phyloP scores from a whole-genome alignment of 2,329 filamentous ascomycete genomes.

The Podosphaera fusca region DNA sequence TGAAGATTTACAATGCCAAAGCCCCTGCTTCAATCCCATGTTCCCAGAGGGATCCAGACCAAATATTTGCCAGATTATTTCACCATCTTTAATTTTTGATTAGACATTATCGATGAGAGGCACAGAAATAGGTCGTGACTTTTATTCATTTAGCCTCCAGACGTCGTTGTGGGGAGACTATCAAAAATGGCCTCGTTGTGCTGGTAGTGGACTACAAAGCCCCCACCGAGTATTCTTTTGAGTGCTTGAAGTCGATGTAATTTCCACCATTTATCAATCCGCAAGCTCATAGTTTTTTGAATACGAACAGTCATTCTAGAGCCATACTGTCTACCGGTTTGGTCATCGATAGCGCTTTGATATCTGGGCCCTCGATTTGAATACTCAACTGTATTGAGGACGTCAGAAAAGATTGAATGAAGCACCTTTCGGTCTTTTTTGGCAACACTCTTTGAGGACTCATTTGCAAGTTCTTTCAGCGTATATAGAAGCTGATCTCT shows the following conservation, averaged over 20 bases:
- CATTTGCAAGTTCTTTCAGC: conserved; percentile 33
- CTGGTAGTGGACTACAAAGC: conserved; percentile 39
- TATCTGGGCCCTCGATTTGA: conserved; percentile 43
- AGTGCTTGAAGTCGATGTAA: conserved; percentile 37
- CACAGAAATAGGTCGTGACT: too few relatives aligned
- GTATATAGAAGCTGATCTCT: conserved; percentile 34
- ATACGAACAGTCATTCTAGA: conserved; percentile 38
- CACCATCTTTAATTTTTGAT: too few relatives aligned
- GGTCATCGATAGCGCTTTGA: conserved; percentile 36
- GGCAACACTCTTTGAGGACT: conserved; percentile 36
- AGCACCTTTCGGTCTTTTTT: conserved; percentile 43
- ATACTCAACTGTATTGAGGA: conserved; percentile 41
- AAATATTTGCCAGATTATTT: too few relatives aligned
- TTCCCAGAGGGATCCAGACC: too few relatives aligned
- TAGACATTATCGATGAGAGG: too few relatives aligned
- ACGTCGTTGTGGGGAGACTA: conserved; percentile 22
- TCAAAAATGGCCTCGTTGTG: conserved; percentile 36
- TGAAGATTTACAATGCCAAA: too few relatives aligned
- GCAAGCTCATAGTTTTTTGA: conserved; percentile 32
- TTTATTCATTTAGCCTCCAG: too few relatives aligned
- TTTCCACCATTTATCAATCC: conserved; percentile 55
- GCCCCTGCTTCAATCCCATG: too few relatives aligned
- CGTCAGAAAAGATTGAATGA: conserved; percentile 42
- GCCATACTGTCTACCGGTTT: conserved; percentile 35
- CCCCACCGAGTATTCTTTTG: conserved; percentile 34